Base-by-base conservation (phyloP, 2,329 filamentous ascomycete species). In the Parascedosporium putredinis region DNA sequence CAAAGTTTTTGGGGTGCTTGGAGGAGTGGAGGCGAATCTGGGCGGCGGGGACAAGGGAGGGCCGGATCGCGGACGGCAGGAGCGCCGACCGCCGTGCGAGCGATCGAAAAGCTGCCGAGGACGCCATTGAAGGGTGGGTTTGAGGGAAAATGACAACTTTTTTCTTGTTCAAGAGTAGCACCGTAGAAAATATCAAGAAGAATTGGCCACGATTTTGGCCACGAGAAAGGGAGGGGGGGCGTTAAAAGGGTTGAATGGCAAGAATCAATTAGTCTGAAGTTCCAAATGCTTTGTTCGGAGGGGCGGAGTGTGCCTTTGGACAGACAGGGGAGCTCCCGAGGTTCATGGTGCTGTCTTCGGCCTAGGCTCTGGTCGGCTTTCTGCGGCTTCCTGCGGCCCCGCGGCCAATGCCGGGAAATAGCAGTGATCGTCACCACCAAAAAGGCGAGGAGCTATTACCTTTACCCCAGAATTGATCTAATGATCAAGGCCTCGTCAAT, bases 1-100 rank as follows among this genome's bases (percentile, higher is more conserved):
- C 69, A 66, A 88, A 89, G 60, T 76, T 79, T 55, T 72, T 63
- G 22, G 78, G 77, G 59, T 81, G 78, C 55, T 78, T 79, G 50
- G 71, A 70, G 14, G 88, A 89, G 51, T 62, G 67, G 50, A 60
- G 62, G 51, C 61, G 67, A 44, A 62, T 65, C 52, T 70, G 64
- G 52, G 61, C 62, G 52, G 66, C 59, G 42, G 66, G 60, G 55
- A 70, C 58, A 52, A 50, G 51, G 59, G 54, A 51, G 54, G 55
- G 42, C 45, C 53, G 50, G 49, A 57, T 51, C 53, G 57, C 46
- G 51, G 57, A 38, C 31, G 42, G 56, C 53, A 42, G 60, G 54
- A 50, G 58, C 53, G 40, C 36, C 9, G 45, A 38, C 5, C 34
- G 36, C 53, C 62, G 60, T 46, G 64, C 56, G 46, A 67, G 52